Evolutionary conservation across 495 filamentous ascomycete genomes (phyloP), one percentile per base, ranked within the genome.

Genomic region (Amphirosellinia nigrospora): DNA sequence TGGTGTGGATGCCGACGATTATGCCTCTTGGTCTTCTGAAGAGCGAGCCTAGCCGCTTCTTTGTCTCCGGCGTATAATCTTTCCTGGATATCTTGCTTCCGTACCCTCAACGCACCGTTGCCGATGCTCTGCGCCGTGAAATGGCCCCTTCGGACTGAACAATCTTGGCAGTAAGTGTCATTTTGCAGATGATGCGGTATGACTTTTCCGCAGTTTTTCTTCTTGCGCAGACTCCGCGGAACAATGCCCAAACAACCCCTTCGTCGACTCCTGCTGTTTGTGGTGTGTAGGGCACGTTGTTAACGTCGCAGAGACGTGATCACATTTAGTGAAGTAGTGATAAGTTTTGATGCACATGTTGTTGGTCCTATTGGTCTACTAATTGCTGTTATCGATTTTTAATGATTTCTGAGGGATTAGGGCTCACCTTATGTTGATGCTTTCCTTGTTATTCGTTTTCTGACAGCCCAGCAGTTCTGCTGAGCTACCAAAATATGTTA

Each of bases 221-320:
- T 73, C 4, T 70, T 53, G 65, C 28, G 70, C 13, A 45, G 5
- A 21, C 11, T 56, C 1, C 69, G 36, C 23, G 30, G 19, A 69
- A 70, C 39, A 68, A 64, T 11, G 38, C 0, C 71, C 68, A 16
- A 78, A 21, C n/a, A 76, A 66, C 1, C 69, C 63, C 30, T 48
- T 72, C 2, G 72, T 55, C 5, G 48, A 56, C 23, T 41, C 41
- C 64, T 74, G 69, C 36, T 74, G 66, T 32, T 74, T 74, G n/a
- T 73, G 39, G 50, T 74, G 60, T 30, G 71, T 70, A 6, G 74
- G 76, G 39, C 74, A 78, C n/a, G 71, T 63, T 19, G 73, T 74
- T 38, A 76, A 36, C n/a, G n/a, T n/a, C n/a, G n/a, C n/a, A 9
- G 68, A 71, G 5, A 75, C 63, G 64, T 78, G 74, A 23, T 63